Percentiles rank a stretch among this genome's conserved stretches.
These are phyloP conservation scores for Lycium barbarum DNA, from an alignment of 257 asterid genomes.

Conservation along the genomic window DNA sequence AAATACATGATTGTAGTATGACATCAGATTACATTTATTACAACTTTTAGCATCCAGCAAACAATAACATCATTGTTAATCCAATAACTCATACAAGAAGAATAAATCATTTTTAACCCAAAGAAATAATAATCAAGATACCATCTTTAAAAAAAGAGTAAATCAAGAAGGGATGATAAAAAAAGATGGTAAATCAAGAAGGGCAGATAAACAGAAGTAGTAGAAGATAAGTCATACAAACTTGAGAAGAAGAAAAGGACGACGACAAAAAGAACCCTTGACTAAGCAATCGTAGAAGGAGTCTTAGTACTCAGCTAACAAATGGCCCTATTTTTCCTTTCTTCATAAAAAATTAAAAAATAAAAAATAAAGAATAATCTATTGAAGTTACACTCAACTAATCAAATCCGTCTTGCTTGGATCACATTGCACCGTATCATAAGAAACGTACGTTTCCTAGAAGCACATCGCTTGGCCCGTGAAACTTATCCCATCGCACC, in stretches of 20 bases:
- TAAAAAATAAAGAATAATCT: background rate
- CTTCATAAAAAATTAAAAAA: background rate
- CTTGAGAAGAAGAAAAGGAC: background rate
- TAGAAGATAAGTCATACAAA: background rate
- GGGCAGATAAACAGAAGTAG: conserved; percentile 1
- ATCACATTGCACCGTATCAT: conserved; percentile 1
- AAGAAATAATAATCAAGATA: background rate
- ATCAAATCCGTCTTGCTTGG: background rate
- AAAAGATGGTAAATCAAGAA: conserved; percentile 18
- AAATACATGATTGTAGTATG: background rate
- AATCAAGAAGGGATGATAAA: conserved; percentile 25
- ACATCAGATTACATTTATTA: conserved; percentile 17
- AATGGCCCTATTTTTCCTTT: background rate
- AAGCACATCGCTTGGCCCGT: conserved; percentile 1
- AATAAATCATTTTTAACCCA: conserved; percentile 7
- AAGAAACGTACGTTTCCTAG: background rate
- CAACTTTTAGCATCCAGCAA: conserved; percentile 4
- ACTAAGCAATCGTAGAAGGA: background rate
- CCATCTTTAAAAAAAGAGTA: background rate
- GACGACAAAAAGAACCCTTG: background rate
- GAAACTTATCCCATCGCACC: background rate
- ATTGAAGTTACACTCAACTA: conserved; percentile 10
- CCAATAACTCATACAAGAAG: background rate
- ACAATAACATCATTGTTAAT: conserved; percentile 11
- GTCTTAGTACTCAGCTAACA: conserved; percentile 15